These are phyloP conservation scores for Coniochaeta prunicola DNA, from an alignment of 2,329 filamentous ascomycete genomes.

Conservation along the genomic window DNA sequence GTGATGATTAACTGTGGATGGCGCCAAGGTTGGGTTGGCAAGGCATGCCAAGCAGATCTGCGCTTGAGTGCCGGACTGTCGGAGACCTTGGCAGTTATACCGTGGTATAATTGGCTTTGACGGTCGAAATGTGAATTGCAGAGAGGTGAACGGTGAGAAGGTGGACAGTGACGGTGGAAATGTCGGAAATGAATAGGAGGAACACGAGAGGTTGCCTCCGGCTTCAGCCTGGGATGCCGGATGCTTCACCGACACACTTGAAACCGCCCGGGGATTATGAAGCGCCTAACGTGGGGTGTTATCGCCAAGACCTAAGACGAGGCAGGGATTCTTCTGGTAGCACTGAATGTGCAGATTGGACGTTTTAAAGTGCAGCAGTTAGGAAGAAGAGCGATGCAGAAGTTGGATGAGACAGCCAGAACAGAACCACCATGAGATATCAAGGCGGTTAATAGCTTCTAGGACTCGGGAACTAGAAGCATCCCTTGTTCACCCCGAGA, in stretches of 20 bases:
- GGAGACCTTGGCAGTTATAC: background rate
- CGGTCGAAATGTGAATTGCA: background rate
- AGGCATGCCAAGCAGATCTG: background rate
- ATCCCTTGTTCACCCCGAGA: background rate
- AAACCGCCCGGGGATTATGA: background rate
- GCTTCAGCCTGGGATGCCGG: background rate
- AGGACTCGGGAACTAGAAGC: background rate
- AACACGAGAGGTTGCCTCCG: background rate
- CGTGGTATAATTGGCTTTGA: background rate
- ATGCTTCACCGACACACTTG: background rate
- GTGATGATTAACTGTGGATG: background rate
- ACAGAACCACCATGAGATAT: background rate
- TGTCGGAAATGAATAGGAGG: background rate
- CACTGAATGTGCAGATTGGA: background rate
- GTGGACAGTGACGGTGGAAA: background rate
- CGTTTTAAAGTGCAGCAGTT: too few species aligned
- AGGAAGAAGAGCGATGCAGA: background rate
- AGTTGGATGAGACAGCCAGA: background rate
- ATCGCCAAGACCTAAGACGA: background rate
- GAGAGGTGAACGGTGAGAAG: background rate
- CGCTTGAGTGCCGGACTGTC: background rate
- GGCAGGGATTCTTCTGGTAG: background rate
- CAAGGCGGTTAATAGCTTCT: background rate
- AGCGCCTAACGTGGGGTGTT: background rate
- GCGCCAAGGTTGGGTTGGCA: background rate